Evolutionary conservation across 768 basidiomycete species (phyloP).

Genomic region (Podaxis sp.): DNA sequence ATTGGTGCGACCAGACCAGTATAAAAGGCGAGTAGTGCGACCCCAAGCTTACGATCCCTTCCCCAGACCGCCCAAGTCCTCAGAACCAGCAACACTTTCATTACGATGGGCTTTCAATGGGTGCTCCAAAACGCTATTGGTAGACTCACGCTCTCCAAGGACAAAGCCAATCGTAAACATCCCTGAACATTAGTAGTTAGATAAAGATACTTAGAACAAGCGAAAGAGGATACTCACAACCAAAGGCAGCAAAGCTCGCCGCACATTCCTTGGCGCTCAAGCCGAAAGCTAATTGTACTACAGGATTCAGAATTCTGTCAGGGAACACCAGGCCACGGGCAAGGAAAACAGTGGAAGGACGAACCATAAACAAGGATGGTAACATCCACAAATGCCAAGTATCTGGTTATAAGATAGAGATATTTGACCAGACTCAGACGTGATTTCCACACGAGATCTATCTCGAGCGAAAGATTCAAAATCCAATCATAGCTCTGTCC

Average conservation of each 20-base stretch:
- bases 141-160: neutral
- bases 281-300: neutral
- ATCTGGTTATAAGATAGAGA: conserved; percentile 8
- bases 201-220: neutral
- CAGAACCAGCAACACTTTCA: conserved; percentile 6
- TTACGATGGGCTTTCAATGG: neutral
- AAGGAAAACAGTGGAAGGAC: neutral
- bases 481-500: neutral
- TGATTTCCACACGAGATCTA: conserved; percentile 1
- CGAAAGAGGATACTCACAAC: neutral
- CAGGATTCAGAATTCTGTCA: neutral
- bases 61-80: conserved; percentile 16
- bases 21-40: neutral
- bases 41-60: neutral
- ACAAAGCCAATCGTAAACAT: conserved; percentile 3
- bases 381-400: conserved; percentile 4
- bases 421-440: neutral
- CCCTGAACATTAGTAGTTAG: neutral
- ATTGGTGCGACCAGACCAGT: conserved; percentile 1
- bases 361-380: neutral
- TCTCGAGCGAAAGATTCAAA: neutral
- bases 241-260: neutral
- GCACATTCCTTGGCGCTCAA: neutral
- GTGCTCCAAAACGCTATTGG: neutral
- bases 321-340: neutral